A percentile compares a stretch with the other conserved stretches of the same genome.
These are phyloP conservation scores for Oryza glaberrima DNA, from an alignment of 176 grass and related monocot species.

Conservation along the genomic window DNA sequence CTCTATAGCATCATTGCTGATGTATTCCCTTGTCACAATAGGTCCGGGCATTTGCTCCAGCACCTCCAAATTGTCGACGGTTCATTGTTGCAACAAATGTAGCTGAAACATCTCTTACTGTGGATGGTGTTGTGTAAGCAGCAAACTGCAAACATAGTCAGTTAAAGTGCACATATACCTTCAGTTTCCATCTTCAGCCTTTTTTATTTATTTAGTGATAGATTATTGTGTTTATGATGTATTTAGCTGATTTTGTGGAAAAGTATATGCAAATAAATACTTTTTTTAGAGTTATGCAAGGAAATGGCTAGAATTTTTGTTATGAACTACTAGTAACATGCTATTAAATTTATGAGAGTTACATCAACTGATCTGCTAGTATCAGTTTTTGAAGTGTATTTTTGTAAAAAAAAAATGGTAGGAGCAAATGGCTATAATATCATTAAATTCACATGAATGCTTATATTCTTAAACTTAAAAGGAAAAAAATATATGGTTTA, in stretches of 20 bases:
- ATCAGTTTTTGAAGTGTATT: background rate
- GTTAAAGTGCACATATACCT: slow-evolving; percentile 45
- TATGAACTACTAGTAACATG: background rate
- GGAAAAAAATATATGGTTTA: background rate
- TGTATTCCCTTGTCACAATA: slow-evolving; percentile 44
- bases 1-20: slow-evolving; percentile 5
- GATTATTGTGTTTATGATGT: slow-evolving; percentile 18
- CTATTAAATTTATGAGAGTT: background rate
- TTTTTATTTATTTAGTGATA: slow-evolving; percentile 24
- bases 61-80: slow-evolving; percentile 81
- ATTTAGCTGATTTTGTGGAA: background rate
- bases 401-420: background rate
- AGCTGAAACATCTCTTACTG: slow-evolving; percentile 97
- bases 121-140: slow-evolving; percentile 99
- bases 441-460: background rate
- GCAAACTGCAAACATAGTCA: slow-evolving; percentile 49
- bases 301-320: background rate
- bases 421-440: background rate
- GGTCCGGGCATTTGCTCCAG: slow-evolving; percentile 83
- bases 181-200: slow-evolving; percentile 27
- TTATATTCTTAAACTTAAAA: background rate
- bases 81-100: slow-evolving; percentile 99
- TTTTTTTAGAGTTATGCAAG: background rate
- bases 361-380: slow-evolving; percentile 16
- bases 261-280: slow-evolving; percentile 10